phyloP scores from a whole-genome alignment of 225 moss, liverwort and hornwort genomes.

The Thuidium tamariscinum region DNA sequence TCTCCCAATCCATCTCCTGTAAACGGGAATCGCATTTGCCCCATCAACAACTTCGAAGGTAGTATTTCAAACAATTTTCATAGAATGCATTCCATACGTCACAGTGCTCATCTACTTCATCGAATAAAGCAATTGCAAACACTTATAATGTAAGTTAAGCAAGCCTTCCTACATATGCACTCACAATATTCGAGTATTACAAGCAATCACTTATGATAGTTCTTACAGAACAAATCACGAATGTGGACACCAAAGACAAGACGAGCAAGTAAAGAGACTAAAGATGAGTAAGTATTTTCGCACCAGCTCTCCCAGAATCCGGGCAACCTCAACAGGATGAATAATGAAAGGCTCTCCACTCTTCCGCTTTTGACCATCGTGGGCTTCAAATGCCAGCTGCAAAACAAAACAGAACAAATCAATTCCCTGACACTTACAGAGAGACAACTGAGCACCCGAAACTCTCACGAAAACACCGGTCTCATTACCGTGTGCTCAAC shows the following conservation, averaged over 20 bases:
- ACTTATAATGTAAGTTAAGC: neutral
- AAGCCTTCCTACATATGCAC: neutral
- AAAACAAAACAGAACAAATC: neutral
- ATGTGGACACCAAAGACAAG: neutral
- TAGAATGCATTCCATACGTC: neutral
- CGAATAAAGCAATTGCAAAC: neutral
- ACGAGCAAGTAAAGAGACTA: neutral
- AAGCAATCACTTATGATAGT: neutral
- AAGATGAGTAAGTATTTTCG: neutral
- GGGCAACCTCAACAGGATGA: constrained; percentile 94
- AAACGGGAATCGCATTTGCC: neutral
- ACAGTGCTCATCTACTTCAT: neutral
- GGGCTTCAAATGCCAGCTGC: constrained; percentile 93
- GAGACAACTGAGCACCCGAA: neutral
- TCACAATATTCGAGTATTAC: neutral
- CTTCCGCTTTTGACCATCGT: constrained; percentile 90
- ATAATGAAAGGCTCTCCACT: constrained; percentile 97
- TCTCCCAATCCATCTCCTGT: constrained; percentile 99
- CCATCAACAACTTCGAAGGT: neutral
- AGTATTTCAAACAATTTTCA: neutral
- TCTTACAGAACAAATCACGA: neutral
- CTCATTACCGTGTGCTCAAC: neutral
- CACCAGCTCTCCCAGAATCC: constrained; percentile 88
- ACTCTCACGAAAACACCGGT: neutral
- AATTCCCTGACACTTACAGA: neutral